Evolutionary conservation across 2,329 filamentous ascomycete species (phyloP), one percentile per base, ranked within the genome.

Genomic region (Hypocreales sp.): DNA sequence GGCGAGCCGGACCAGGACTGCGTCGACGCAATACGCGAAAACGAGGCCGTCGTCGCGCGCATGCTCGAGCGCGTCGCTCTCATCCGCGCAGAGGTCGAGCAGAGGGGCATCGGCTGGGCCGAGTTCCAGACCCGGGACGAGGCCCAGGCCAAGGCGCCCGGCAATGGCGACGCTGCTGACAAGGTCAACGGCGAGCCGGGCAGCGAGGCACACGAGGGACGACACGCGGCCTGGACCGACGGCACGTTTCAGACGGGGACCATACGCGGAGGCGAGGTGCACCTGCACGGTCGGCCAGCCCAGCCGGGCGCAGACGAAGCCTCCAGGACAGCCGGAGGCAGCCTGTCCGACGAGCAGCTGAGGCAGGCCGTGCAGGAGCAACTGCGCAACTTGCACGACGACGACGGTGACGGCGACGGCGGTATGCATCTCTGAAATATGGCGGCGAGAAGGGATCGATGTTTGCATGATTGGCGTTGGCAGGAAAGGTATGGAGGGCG

Each of bases 21-120:
- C 56, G 55, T 70, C 38, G 77, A 83, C 31, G 79, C 79, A 32
- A 79, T 84, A 45, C 48, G 55, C 31, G 79, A 86, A 52, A 84
- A 84, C 50, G 64, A 73, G 40, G 49, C 45, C 13, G 77, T 84
- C 31, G 76, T 86, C 31, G 59, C 50, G 34, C 64, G 76, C 39
- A 79, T 82, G 67, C 58, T 64, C 34, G 66, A 72, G 52, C 61
- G 78, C 46, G 65, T 83, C 35, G 58, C 56, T 29, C 48, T 82
- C 26, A 56, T 83, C 34, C 67, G 63, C 37, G 54, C 45, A 22
- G 79, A 86, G 54, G 70, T 83, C 7, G 67, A 73, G 48, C 42
- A 44, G 7, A 53, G 72, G 5, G 71, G 72, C 2, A 37, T 60
- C 30, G 60, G 51, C 41, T 76, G 71, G 72, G 44, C 49, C 17